phyloP scores from a whole-genome alignment of 2,329 filamentous ascomycete species.

The Ophiostoma sp. region DNA sequence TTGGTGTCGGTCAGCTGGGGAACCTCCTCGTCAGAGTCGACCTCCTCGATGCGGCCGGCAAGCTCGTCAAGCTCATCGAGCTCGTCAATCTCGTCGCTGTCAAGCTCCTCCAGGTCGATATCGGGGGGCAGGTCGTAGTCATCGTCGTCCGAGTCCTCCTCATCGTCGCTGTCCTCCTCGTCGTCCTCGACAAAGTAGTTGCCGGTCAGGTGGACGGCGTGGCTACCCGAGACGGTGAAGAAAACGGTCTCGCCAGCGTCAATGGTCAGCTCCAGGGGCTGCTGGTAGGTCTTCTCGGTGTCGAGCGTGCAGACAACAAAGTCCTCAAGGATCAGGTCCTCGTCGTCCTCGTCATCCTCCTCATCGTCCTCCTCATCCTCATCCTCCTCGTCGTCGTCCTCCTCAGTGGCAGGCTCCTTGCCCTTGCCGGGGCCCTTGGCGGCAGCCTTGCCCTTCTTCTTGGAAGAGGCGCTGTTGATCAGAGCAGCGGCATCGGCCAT shows the following conservation, averaged over 20 bases:
- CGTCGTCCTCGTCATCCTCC: slow-evolving; percentile 59
- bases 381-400: slow-evolving; percentile 33
- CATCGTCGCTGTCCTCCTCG: slow-evolving; percentile 62
- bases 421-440: slow-evolving; percentile 29
- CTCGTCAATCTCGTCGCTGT: slow-evolving; percentile 69
- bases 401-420: slow-evolving; percentile 30
- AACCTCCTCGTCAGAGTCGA: slow-evolving; percentile 74
- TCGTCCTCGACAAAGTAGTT: slow-evolving; percentile 85
- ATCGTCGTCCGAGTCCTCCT: slow-evolving; percentile 64
- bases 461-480: slow-evolving; percentile 35
- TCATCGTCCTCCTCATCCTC: slow-evolving; percentile 50
- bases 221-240: slow-evolving; percentile 87
- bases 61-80: slow-evolving; percentile 77
- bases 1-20: slow-evolving; percentile 60
- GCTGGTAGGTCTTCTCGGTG: slow-evolving; percentile 91
- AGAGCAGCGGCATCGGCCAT: slow-evolving; percentile 49
- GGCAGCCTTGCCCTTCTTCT: slow-evolving; percentile 33
- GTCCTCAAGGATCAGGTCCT: slow-evolving; percentile 74
- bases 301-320: slow-evolving; percentile 95
- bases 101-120: slow-evolving; percentile 75
- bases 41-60: slow-evolving; percentile 68
- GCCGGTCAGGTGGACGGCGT: slow-evolving; percentile 88
- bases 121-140: slow-evolving; percentile 76
- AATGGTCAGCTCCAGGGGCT: slow-evolving; percentile 90
- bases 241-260: slow-evolving; percentile 85